Evolutionary conservation across 306 rosid species (phyloP).

Genomic region (Mimosa pudica): DNA sequence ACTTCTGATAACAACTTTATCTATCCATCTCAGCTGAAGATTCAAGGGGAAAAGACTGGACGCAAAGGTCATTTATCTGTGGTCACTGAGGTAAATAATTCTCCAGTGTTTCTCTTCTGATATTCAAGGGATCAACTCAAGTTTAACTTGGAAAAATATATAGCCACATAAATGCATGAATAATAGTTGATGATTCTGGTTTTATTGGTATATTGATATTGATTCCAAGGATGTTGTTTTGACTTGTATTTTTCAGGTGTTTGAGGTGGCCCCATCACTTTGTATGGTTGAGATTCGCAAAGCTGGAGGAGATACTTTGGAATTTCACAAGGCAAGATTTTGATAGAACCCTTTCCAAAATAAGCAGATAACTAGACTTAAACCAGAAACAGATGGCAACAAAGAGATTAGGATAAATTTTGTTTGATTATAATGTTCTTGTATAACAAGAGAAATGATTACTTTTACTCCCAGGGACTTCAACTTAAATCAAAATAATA

Average conservation of each 20-base stretch:
- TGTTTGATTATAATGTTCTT: too few species aligned
- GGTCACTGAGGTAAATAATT: slow-evolving; percentile 73
- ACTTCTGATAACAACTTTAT: slow-evolving; percentile 28
- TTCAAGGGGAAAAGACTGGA: slow-evolving; percentile 87
- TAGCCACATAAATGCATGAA: neutral
- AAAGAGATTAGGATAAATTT: too few species aligned
- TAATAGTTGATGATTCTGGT: neutral
- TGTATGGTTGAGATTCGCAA: slow-evolving; percentile 94
- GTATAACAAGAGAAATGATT: too few species aligned
- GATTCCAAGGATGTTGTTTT: slow-evolving; percentile 19
- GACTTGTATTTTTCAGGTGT: slow-evolving; percentile 53
- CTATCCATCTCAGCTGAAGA: slow-evolving; percentile 63
- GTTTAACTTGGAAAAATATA: neutral
- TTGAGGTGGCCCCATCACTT: slow-evolving; percentile 92
- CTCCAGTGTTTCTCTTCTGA: slow-evolving; percentile 4
- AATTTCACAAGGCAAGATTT: slow-evolving; percentile 74
- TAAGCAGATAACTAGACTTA: too few species aligned
- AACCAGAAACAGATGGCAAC: too few species aligned
- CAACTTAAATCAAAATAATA: too few species aligned
- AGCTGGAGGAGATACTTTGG: slow-evolving; percentile 87
- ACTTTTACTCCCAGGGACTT: too few species aligned
- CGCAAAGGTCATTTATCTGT: slow-evolving; percentile 93
- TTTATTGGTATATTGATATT: neutral
- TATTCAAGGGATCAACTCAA: neutral
- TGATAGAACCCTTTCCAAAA: too few species aligned